Evolutionary conservation across 2,329 filamentous ascomycete genomes (phyloP), one percentile per base, ranked within the genome.

Genomic region (Capronia epimyces): DNA sequence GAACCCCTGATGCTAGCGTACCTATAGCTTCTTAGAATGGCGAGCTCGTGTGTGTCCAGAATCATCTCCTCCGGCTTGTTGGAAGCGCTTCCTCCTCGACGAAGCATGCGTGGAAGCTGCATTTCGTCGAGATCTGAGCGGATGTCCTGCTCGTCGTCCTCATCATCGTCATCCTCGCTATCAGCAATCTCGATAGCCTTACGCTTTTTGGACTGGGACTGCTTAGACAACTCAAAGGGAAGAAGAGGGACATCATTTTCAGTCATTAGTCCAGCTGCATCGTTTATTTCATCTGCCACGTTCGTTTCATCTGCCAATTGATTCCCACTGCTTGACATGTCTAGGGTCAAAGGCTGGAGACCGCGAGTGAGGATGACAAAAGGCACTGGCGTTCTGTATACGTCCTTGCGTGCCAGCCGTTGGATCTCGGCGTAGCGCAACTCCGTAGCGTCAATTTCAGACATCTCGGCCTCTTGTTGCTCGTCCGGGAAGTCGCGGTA

Each of bases 401-500:
- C 49, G 57, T 62, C 61, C 60, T 74, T 78, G 6, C 83, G 82
- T 57, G 80, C 76, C 31, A 79, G 67, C 66, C 86, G 88, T 62
- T 86, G 77, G 9, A 88, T 69, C 43, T 82, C 82, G 9, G 76
- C 80, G 58, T 86, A 74, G 50, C 80, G 76, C 37, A 79, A 67
- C 2, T 44, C 49, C 20, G 20, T 44, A n/a, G 36, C 41, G 34
- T 51, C 41, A n/a, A 50, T 24, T 16, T 41, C 22, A 15, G 43
- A 24, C 58, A 76, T 74, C 68, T 39, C 69, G 69, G 37, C 69
- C 68, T 46, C 70, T 68, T 51, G 52, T 69, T 75, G 67, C 62
- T 60, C 72, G 69, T 44, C 53, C 15, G 74, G 77, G 79, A 81
- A 90, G 69, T 95, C 88, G 62, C 86, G 79, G 67, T 93, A 95